Evolutionary conservation across 495 filamentous ascomycete genomes (phyloP), one percentile per base, ranked within the genome.

Genomic region (Podospora pseudocomata): DNA sequence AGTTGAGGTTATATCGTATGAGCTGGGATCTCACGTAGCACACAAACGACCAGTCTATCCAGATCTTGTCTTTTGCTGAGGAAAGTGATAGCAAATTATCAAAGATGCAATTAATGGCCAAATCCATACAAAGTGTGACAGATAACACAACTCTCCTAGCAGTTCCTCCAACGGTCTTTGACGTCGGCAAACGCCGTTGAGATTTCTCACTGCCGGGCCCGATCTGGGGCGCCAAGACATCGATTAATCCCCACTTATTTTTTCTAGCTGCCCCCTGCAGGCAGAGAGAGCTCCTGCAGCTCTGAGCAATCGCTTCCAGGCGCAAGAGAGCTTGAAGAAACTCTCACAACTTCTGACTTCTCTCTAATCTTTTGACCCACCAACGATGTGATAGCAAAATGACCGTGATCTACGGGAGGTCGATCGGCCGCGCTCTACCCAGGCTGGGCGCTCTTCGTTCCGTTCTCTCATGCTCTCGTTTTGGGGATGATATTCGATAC

Each of bases 381-480:
- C 54, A 68, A 67, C 57, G 30, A 77, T 76, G 73, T 73, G 68
- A 75, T 61, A 34, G 70, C 65, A 67, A 23, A 23, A 80, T 80
- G 78, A 53, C 74, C 30, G 32, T 75, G 65, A 66, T 73, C 18
- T 65, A 72, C 55, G 72, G 73, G 65, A 78, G 72, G 72, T 67
- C 69, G 16, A 72, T 78, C 67, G 74, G 74, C 71, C 75, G 69
- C 63, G 73, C 66, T 60, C 55, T 75, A 58, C 65, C 70, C 64
- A 66, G 61, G 58, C 32, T 72, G 65, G 72, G 66, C 71, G 64
- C 71, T 11, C 66, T 63, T 30, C 23, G 62, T 34, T 54, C 66
- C 26, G 11, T n/a, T 0, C 34, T 53, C 5, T 60, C 68, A 57
- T 63, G 72, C 32, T 60, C 5, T 58, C 60, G 20, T 65, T 39